phyloP scores from a whole-genome alignment of 2,329 filamentous ascomycete species.

The Microdochium bolleyi region DNA sequence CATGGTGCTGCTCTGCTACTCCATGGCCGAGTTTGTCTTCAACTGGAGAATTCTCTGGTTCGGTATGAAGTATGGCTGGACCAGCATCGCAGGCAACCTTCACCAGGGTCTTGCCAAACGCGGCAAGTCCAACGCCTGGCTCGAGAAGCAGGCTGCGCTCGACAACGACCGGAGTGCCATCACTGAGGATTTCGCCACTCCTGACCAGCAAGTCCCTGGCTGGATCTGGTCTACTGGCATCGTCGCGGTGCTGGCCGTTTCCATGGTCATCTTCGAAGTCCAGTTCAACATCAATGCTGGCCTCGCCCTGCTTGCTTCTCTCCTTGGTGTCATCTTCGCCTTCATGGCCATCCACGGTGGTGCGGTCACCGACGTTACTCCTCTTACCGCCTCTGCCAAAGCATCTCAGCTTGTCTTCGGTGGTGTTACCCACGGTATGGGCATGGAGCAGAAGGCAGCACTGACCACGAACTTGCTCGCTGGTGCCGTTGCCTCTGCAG shows the following conservation, averaged over 20 bases:
- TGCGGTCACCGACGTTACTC: constrained; percentile 39
- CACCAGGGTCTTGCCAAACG: background rate
- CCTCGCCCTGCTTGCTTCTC: constrained; percentile 36
- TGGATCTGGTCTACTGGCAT: constrained; percentile 36
- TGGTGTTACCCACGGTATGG: constrained; percentile 35
- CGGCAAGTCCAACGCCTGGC: background rate
- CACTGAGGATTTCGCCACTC: constrained; percentile 6
- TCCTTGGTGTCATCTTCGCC: constrained; percentile 42
- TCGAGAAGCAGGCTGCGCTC: background rate
- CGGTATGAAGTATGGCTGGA: constrained; percentile 1
- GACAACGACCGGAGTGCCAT: background rate
- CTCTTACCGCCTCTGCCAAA: constrained; percentile 41
- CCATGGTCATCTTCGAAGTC: constrained; percentile 31
- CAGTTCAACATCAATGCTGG: constrained; percentile 38
- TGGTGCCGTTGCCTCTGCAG: constrained; percentile 23
- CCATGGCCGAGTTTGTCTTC: constrained; percentile 1
- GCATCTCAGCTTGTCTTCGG: constrained; percentile 44
- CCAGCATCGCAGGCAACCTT: background rate
- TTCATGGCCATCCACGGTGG: constrained; percentile 42
- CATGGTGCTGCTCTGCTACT: constrained; percentile 2
- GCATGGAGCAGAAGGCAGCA: constrained; percentile 26
- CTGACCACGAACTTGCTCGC: constrained; percentile 42
- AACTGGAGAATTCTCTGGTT: background rate
- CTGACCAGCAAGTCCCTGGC: constrained; percentile 30
- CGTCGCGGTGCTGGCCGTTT: constrained; percentile 31